phyloP scores from a whole-genome alignment of 2,329 filamentous ascomycete species.

The Pestalotiopsis sp. region DNA sequence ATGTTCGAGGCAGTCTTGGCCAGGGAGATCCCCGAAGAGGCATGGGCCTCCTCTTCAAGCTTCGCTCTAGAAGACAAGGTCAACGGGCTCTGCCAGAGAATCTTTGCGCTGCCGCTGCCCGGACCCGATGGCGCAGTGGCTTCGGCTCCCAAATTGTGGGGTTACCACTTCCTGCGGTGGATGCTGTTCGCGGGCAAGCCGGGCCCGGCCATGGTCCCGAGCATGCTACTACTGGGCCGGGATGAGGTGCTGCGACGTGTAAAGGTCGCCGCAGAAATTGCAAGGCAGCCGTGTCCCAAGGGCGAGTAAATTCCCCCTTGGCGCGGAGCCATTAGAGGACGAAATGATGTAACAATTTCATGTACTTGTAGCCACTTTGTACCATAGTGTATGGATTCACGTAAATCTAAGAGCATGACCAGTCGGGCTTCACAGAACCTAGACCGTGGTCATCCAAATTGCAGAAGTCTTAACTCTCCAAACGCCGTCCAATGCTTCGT shows the following conservation, averaged over 20 bases:
- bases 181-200: conserved; percentile 21
- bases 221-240: conserved; percentile 27
- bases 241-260: conserved; percentile 25
- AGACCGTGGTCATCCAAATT: neutral
- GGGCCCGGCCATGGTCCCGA: conserved; percentile 24
- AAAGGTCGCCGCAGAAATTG: conserved; percentile 20
- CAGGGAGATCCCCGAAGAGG: conserved; percentile 15
- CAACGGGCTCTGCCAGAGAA: conserved; percentile 20
- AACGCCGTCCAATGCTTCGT: conserved; percentile 36
- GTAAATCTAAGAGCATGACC: conserved; percentile 14
- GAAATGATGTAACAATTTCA: neutral
- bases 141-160: conserved; percentile 18
- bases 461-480: conserved; percentile 12
- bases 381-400: conserved; percentile 11
- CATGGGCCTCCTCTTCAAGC: conserved; percentile 18
- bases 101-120: conserved; percentile 14
- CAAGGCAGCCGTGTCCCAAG: conserved; percentile 4
- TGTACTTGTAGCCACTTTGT: neutral
- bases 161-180: conserved; percentile 31
- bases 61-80: neutral
- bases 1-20: conserved; percentile 17
- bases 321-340: neutral
- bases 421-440: neutral
- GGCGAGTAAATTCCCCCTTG: neutral
- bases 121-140: neutral